Conservation (phyloP, 1,284 basidiomycete genomes). For the Ganoderma leucocontextum region DNA sequence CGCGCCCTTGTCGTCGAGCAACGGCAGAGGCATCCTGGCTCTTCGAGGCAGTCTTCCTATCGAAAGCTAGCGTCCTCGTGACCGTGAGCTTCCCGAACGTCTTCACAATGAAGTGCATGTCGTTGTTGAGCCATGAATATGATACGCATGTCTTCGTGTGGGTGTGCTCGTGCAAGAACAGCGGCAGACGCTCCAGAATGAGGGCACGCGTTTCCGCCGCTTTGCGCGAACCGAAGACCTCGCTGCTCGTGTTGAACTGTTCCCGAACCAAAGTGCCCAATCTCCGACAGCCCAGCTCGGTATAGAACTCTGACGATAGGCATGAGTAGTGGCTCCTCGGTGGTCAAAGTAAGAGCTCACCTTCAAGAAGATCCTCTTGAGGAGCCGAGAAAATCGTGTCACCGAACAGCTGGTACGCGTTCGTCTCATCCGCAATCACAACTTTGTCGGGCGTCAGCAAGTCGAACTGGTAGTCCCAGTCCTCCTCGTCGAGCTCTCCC, state of each 20-base stretch:
- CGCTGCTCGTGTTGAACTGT: constrained; percentile 69
- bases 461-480: constrained; percentile 73
- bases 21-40: constrained; percentile 81
- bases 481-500: constrained; percentile 61
- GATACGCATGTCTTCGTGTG: constrained; percentile 76
- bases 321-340: not conserved
- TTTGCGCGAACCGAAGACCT: constrained; percentile 57
- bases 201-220: constrained; percentile 64
- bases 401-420: constrained; percentile 80
- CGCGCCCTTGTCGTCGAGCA: constrained; percentile 63
- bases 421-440: constrained; percentile 84
- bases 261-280: constrained; percentile 81
- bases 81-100: constrained; percentile 69
- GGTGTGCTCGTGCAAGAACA: constrained; percentile 92
- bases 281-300: constrained; percentile 69
- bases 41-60: constrained; percentile 55
- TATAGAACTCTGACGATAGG: constrained; percentile 66
- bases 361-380: constrained; percentile 89
- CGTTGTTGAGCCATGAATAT: constrained; percentile 77
- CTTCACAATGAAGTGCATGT: constrained; percentile 78
- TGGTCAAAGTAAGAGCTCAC: constrained; percentile 44
- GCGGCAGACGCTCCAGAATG: constrained; percentile 87
- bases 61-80: constrained; percentile 65
- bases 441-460: constrained; percentile 69
- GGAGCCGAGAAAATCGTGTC: constrained; percentile 84